phyloP scores from a whole-genome alignment of 176 grass and related monocot species.

The Zea mays region Zm-B73-REFERENCE-NAM-5.0 NC_050100.1:8353501-8354000 shows the following conservation, averaged over 20 bases:
- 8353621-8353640: conserved; percentile 52
- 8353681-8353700: conserved; percentile 77
- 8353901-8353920: conserved; percentile 66
- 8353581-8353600: conserved; percentile 67
- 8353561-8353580: no score
- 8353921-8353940: conserved; percentile 59
- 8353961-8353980: conserved; percentile 43
- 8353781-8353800: conserved; percentile 53
- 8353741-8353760: conserved; percentile 26
- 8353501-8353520: no score
- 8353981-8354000: conserved; percentile 13
- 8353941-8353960: conserved; percentile 73
- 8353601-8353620: conserved; percentile 94
- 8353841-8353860: conserved; percentile 58
- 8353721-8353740: conserved; percentile 42
- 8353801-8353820: conserved; percentile 55
- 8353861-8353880: conserved; percentile 69
- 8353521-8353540: no score
- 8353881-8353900: conserved; percentile 79
- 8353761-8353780: conserved; percentile 14
- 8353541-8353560: no score
- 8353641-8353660: conserved; percentile 29
- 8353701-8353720: conserved; percentile 89
- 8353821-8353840: conserved; percentile 89
- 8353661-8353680: conserved; percentile 11